Conservation (phyloP, 805 yeast species). For the Wickerhamiella australiensis region DNA sequence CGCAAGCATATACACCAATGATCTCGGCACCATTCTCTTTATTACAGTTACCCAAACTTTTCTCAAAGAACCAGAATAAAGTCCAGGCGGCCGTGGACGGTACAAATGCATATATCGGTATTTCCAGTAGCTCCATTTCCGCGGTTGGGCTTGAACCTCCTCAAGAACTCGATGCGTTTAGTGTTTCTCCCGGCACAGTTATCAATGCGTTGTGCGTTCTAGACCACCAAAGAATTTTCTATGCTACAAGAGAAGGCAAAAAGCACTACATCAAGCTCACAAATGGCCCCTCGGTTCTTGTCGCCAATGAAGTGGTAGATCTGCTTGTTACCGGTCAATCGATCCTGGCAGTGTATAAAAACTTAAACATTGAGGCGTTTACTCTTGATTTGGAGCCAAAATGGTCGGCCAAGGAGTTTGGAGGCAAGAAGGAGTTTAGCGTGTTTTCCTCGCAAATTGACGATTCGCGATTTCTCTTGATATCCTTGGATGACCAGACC, state of each 20-base stretch:
- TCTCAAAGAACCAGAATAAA: not conserved
- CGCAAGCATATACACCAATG: conserved; percentile 13
- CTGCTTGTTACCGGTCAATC: conserved; percentile 8
- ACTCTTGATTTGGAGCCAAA: not conserved
- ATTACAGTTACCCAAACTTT: conserved; percentile 19
- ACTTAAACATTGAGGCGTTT: conserved; percentile 8
- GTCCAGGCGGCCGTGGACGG: conserved; percentile 13
- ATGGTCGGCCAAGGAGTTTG: conserved; percentile 8
- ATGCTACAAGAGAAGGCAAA: conserved; percentile 25
- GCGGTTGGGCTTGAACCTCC: conserved; percentile 26
- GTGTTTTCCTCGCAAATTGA: conserved; percentile 11
- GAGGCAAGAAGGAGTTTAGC: not conserved
- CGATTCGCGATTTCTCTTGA: not conserved
- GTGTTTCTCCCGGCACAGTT: conserved; percentile 26
- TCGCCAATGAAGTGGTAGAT: conserved; percentile 12
- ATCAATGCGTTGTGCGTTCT: conserved; percentile 21
- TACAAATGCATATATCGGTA: conserved; percentile 21
- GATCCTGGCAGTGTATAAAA: conserved; percentile 8
- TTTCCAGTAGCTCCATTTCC: conserved; percentile 25
- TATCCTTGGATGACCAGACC: not conserved
- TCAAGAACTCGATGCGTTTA: conserved; percentile 25
- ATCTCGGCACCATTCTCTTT: conserved; percentile 22
- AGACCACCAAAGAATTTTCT: conserved; percentile 14
- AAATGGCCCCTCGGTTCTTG: conserved; percentile 5
- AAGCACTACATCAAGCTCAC: conserved; percentile 19